Evolutionary conservation across 371 early-diverging fungal species (phyloP), one percentile per base, ranked within the genome.

Genomic region (Actinomucor elegans): DNA sequence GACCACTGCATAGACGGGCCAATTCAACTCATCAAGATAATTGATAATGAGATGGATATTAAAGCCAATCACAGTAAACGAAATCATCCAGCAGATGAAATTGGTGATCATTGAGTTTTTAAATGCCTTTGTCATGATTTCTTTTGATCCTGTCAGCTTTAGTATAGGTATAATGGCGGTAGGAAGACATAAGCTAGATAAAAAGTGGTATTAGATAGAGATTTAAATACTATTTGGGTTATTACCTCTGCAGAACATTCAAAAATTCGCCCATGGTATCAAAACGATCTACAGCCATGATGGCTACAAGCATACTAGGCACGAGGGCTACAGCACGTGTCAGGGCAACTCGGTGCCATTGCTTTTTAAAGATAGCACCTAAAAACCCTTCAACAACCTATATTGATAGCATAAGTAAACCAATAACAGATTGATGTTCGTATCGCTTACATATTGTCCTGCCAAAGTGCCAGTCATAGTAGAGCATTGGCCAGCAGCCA

Each of bases 401-500:
- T 21, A 15, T 6, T n/a, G 2, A 23, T 28, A 20, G 8, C 44
- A 46, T 32, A 5, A 33, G 42, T 4, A 24, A 3, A 18, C 10
- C n/a, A n/a, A n/a, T n/a, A n/a, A 21, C 36, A n/a, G 17, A 35
- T 34, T 9, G 9, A 36, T 36, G 20, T 15, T 18, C 5, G 4
- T 18, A 18, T 36, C 8, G 23, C 49, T 77, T 31, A 87, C 88
- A 61, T 82, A 85, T 69, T 89, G 89, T 7, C 90, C 89, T 2
- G 87, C 86, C 29, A 90, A 51, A 6, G 89, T 90, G 12, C 89
- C 89, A 8, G 90, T 84, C 80, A 89, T 86, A 5, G 89, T 88
- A 1, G 85, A 83, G 36, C 83, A 82, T 61, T 90, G 90, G 5
- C 90, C 90, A 9, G 87, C 84, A 0, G 86, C 85, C 15, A 90